Conservation (phyloP, 768 basidiomycete genomes). For the Austroboletus festivus region DNA sequence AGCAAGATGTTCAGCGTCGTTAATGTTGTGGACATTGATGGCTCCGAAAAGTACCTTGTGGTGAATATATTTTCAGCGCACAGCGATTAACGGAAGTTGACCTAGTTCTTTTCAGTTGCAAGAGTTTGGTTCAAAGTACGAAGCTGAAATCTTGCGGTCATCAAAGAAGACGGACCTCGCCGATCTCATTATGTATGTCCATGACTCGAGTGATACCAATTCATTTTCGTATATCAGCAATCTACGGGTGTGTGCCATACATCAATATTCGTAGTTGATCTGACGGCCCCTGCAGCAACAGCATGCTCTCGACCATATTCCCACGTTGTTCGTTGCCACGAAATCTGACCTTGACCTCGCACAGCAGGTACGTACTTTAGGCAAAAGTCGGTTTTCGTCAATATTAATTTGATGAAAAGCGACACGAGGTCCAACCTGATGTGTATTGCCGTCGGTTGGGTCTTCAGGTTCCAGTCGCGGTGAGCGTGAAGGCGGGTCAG, state of each 20-base stretch:
- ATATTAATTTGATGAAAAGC: constrained; percentile 39
- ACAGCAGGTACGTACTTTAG: constrained; percentile 61
- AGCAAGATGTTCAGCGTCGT: constrained; percentile 89
- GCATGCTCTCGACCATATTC: constrained; percentile 92
- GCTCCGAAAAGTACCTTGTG: constrained; percentile 93
- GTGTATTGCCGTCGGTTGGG: constrained; percentile 89
- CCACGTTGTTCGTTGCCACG: constrained; percentile 96
- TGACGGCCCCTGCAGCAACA: constrained; percentile 69
- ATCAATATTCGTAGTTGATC: constrained; percentile 1
- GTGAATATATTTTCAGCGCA: constrained; percentile 58
- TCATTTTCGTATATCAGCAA: constrained; percentile 99
- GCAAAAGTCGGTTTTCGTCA: background rate
- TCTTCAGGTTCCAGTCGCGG: constrained; percentile 91
- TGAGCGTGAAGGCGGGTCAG: constrained; percentile 84
- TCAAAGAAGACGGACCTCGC: constrained; percentile 88
- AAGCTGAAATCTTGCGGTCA: constrained; percentile 84
- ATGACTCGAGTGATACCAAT: constrained; percentile 98
- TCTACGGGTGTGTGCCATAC: constrained; percentile 61
- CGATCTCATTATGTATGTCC: constrained; percentile 93
- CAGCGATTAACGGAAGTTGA: background rate
- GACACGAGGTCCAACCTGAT: constrained; percentile 98
- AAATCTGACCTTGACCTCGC: constrained; percentile 98
- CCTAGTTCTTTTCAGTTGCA: constrained; percentile 61
- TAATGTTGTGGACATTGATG: constrained; percentile 91
- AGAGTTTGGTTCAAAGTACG: constrained; percentile 96